These are phyloP conservation scores for Plectranthus barbatus DNA, from an alignment of 257 asterid species.

Conservation along the genomic window DNA sequence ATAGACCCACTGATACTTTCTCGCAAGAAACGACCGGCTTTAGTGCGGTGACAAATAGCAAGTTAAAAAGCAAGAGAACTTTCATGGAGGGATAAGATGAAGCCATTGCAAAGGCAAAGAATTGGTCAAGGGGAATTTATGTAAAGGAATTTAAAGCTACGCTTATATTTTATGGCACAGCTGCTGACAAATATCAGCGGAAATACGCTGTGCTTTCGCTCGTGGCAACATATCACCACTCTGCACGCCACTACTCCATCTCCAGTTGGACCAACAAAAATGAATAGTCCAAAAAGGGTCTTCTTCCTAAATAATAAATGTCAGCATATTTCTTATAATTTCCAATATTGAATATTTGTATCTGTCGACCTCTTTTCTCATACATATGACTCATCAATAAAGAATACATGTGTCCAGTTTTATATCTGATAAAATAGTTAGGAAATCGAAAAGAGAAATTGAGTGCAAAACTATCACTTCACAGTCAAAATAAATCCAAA, in stretches of 20 bases:
- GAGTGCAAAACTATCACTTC: not conserved
- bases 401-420: too few species aligned
- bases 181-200: not conserved
- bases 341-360: not conserved
- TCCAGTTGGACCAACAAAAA: conserved; percentile 24
- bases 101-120: conserved; percentile 15
- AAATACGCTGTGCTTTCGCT: not conserved
- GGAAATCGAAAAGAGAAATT: not conserved
- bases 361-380: not conserved
- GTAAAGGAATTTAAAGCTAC: not conserved
- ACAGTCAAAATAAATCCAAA: not conserved
- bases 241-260: conserved; percentile 20
- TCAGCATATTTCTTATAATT: not conserved
- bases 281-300: conserved; percentile 13
- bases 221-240: conserved; percentile 20
- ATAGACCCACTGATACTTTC: conserved; percentile 27
- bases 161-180: not conserved
- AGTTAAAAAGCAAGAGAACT: conserved; percentile 13
- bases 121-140: not conserved
- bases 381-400: not conserved
- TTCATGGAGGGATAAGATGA: conserved; percentile 9
- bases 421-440: too few species aligned
- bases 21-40: conserved; percentile 15
- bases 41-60: conserved; percentile 7
- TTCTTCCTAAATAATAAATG: not conserved